Base-by-base conservation (phyloP, 2,329 filamentous ascomycete genomes). In the Cytospora schulzeri region DNA sequence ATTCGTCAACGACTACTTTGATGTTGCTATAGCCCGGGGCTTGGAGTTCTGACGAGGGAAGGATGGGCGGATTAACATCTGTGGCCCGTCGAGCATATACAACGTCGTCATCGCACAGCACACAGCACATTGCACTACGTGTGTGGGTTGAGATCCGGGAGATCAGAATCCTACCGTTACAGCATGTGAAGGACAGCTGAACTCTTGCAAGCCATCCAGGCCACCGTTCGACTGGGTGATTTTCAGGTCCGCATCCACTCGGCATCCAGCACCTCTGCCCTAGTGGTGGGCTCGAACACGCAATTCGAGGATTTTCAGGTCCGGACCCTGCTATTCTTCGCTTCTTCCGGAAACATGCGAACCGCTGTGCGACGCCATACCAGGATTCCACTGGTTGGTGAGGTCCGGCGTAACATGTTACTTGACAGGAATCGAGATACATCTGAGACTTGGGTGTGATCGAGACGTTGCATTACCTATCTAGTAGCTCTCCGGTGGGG, bases 111-210 rank as follows among this genome's bases (percentile, higher is more conserved):
- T 61, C 63, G 55, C 50, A 62, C 54, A 24, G 29, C 35, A 35
- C 45, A 57, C 60, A 59, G 58, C 41, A 22, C 7, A 38, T 58
- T 41, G 38, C 45, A 57, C 60, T 59, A 65, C 63, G 59, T 65
- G 63, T 58, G 48, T 62, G 48, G 38, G 53, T 48, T 33, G 52
- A 33, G 29, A 58, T 31, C 59, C 28, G 26, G 48, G 19, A 15
- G 28, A 6, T 19, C 60, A 31, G 19, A 19, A 45, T 62, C 22
- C 60, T 35, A 56, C 60, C 52, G 45, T 59, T 35, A 57, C 48
- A 50, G 56, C 54, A 58, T 29, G 50, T 48, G 48, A 53, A 41
- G 29, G 31, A 19, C 57, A 60, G 57, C 48, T 29, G 11, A 53
- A 15, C 1, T 24, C 22, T n/a, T 38, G 55, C 3, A 9, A 26